These are phyloP conservation scores for Arctostaphylos glauca DNA, from an alignment of 148 eudicot species.

Conservation along the genomic window DNA sequence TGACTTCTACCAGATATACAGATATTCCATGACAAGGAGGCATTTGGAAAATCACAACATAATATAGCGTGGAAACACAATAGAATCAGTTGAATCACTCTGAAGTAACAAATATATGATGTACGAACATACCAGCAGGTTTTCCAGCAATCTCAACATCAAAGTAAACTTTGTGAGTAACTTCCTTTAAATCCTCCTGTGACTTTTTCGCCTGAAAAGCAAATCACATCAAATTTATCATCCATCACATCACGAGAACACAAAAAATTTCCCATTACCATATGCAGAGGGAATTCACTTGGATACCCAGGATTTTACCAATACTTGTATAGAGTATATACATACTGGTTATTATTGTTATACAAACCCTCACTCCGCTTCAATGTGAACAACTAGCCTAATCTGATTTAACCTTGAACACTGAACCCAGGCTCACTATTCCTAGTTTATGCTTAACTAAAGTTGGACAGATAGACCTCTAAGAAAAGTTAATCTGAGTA, in stretches of 20 bases:
- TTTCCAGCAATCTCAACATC: slow-evolving; percentile 89
- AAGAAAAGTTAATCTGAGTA: background rate
- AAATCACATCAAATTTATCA: slow-evolving; percentile 1
- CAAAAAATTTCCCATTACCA: background rate
- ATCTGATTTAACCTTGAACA: background rate
- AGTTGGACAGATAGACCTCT: background rate
- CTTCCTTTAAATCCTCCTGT: slow-evolving; percentile 62
- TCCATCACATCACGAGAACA: background rate
- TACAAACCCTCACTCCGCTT: background rate
- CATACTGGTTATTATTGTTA: background rate
- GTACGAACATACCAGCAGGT: slow-evolving; percentile 62
- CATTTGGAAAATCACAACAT: background rate
- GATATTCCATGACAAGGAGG: background rate
- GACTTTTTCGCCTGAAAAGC: slow-evolving; percentile 74
- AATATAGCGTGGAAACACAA: background rate
- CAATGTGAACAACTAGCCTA: background rate
- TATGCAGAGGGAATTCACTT: background rate
- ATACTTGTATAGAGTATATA: background rate
- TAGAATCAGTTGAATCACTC: background rate
- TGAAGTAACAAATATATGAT: background rate
- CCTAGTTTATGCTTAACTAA: background rate
- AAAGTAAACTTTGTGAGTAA: slow-evolving; percentile 87
- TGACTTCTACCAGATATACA: background rate
- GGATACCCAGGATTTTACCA: background rate
- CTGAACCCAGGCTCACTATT: background rate